Evolutionary conservation across 495 filamentous ascomycete genomes (phyloP), one percentile per base, ranked within the genome.

Genomic region (Aspergillus taichungensis): DNA sequence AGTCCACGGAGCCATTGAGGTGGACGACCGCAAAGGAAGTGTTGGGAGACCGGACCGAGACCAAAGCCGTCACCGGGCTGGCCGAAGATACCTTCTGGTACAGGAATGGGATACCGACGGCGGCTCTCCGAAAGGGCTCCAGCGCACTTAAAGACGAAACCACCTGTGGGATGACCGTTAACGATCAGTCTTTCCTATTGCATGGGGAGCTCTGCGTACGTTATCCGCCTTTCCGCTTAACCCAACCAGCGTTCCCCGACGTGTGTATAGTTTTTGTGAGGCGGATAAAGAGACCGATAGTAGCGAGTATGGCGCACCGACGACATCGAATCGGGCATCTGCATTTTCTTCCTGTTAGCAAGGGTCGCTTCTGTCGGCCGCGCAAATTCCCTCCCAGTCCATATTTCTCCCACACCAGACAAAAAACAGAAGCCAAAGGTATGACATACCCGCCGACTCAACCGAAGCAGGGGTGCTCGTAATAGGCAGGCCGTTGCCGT

Each of bases 261-360:
- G 79, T 30, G 92, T 94, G 66, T 89, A 95, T 14, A 98, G 75
- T 50, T 87, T 82, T 52, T 95, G 90, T 28, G 92, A 96, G 18
- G 92, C 85, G 34, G 92, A 94, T 31, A 98, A 76, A 6, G 84
- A 83, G 46, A 95, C 87, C 14, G 89, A 94, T 54, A 98, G 85
- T 37, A 98, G 77, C 30, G 94, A 95, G 59, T 86, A 90, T 3
- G 89, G 87, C 13, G 85, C 73, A 39, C 89, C 92, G 50, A 97
- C 66, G 29, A 96, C 87, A 59, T 96, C 88, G 60, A 98, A 98
- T 43, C 80, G 81, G 13, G 91, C 92, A 81, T 96, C 92, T 95
- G 48, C 9, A 27, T 39, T 11, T 5, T 34, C 14, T 30, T 13
- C 43, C 13, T 43, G 44, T 51, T 42, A 54, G 46, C 35, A 34